Conservation (phyloP, 352 stramenopile genomes). For the Phytopythium oedochilum region DNA sequence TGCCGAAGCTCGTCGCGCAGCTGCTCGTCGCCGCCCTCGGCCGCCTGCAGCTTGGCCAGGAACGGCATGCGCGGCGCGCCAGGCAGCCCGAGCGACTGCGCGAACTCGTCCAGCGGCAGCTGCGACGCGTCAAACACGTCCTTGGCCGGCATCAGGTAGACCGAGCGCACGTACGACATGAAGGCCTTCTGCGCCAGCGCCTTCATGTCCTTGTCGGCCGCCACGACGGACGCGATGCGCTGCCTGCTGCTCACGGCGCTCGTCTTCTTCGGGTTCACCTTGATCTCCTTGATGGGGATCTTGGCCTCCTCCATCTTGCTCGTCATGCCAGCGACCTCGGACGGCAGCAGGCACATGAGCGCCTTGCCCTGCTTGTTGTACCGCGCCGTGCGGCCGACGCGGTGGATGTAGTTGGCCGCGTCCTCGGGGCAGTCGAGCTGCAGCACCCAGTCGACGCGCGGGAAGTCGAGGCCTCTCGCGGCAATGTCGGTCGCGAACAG, state of each 20-base stretch:
- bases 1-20: slow-evolving; percentile 81
- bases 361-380: slow-evolving; percentile 94
- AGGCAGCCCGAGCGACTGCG: slow-evolving; percentile 91
- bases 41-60: slow-evolving; percentile 77
- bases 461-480: slow-evolving; percentile 97
- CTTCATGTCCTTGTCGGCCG: slow-evolving; percentile 93
- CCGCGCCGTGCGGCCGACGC: slow-evolving; percentile 94
- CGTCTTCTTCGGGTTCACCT: slow-evolving; percentile 96
- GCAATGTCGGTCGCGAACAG: slow-evolving; percentile 99
- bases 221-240: slow-evolving; percentile 91
- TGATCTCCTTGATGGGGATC: slow-evolving; percentile 95
- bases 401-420: slow-evolving; percentile 97
- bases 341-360: slow-evolving; percentile 90
- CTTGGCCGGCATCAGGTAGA: slow-evolving; percentile 95
- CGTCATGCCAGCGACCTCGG: slow-evolving; percentile 88
- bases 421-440: slow-evolving; percentile 98
- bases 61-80: slow-evolving; percentile 92
- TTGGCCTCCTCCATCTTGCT: slow-evolving; percentile 87
- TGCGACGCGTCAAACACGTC: slow-evolving; percentile 91
- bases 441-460: slow-evolving; percentile 98
- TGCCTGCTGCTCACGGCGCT: slow-evolving; percentile 78
- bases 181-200: slow-evolving; percentile 97
- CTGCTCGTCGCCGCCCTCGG: slow-evolving; percentile 61
- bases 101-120: slow-evolving; percentile 92
- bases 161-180: slow-evolving; percentile 96